Evolutionary conservation across 2,329 filamentous ascomycete species (phyloP).

Genomic region (Akanthomyces uredinophilus): DNA sequence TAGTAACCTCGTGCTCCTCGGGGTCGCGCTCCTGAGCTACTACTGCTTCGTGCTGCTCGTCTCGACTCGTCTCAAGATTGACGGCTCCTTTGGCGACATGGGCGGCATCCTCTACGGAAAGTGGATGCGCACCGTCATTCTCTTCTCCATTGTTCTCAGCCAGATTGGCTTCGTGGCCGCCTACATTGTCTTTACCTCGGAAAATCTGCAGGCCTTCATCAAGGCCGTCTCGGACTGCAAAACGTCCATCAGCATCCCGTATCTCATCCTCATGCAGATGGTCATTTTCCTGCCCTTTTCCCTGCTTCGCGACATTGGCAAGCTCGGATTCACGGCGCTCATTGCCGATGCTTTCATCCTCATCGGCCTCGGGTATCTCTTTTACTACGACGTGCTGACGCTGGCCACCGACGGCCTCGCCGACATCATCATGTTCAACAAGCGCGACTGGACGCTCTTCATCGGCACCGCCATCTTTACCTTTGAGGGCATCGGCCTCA

Average conservation of each 20-base stretch:
- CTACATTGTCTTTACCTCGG: slow-evolving; percentile 94
- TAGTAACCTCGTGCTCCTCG: slow-evolving; percentile 83
- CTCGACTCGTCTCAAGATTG: slow-evolving; percentile 74
- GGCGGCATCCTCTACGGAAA: slow-evolving; percentile 86
- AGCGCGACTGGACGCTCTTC: slow-evolving; percentile 90
- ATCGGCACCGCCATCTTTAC: slow-evolving; percentile 99
- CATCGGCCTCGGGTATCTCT: slow-evolving; percentile 84
- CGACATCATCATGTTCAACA: slow-evolving; percentile 88
- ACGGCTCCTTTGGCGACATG: slow-evolving; percentile 97
- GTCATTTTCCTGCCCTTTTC: slow-evolving; percentile 92
- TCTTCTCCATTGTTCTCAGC: slow-evolving; percentile 87
- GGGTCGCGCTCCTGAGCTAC: slow-evolving; percentile 82
- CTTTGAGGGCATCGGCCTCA: slow-evolving; percentile 94
- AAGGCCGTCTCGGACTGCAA: slow-evolving; percentile 85
- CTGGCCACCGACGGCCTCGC: slow-evolving; percentile 70
- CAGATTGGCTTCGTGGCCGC: slow-evolving; percentile 93
- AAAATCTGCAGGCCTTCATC: slow-evolving; percentile 93
- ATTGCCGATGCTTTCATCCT: slow-evolving; percentile 93
- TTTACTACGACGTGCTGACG: slow-evolving; percentile 90
- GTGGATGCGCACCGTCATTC: slow-evolving; percentile 82
- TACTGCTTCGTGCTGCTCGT: slow-evolving; percentile 97
- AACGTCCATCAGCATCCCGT: slow-evolving; percentile 78
- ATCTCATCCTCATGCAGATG: slow-evolving; percentile 91
- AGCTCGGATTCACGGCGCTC: slow-evolving; percentile 90
- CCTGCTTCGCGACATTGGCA: slow-evolving; percentile 91